Evolutionary conservation across 371 early-diverging fungal genomes (phyloP).

Genomic region (Mortierella sp.): DNA sequence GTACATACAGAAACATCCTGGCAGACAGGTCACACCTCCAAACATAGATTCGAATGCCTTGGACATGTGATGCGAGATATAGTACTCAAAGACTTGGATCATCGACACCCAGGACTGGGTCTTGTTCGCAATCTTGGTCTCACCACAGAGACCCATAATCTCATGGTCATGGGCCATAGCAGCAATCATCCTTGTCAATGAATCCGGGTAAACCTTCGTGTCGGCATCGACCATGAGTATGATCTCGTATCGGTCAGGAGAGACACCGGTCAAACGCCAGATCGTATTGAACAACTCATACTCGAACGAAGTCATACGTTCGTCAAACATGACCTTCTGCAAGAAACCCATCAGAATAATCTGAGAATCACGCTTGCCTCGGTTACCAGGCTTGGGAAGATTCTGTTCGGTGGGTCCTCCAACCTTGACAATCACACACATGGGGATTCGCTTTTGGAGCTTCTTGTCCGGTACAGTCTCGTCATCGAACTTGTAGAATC

Average conservation of each 20-base stretch:
- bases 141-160: slow-evolving; percentile 87
- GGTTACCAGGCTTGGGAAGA: slow-evolving; percentile 86
- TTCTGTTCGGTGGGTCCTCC: slow-evolving; percentile 83
- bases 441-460: slow-evolving; percentile 78
- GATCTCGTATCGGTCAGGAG: slow-evolving; percentile 87
- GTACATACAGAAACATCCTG: slow-evolving; percentile 98
- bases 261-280: slow-evolving; percentile 80
- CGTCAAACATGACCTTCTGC: slow-evolving; percentile 92
- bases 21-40: slow-evolving; percentile 96
- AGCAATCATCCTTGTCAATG: slow-evolving; percentile 78
- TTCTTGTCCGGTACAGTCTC: slow-evolving; percentile 58
- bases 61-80: slow-evolving; percentile 91
- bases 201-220: slow-evolving; percentile 85
- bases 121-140: slow-evolving; percentile 92
- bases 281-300: slow-evolving; percentile 94
- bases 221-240: slow-evolving; percentile 98
- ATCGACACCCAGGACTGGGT: slow-evolving; percentile 84
- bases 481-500: slow-evolving; percentile 82
- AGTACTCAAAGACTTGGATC: slow-evolving; percentile 98
- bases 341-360: slow-evolving; percentile 98
- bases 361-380: slow-evolving; percentile 99
- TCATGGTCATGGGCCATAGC: slow-evolving; percentile 80
- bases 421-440: slow-evolving; percentile 93
- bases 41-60: slow-evolving; percentile 97
- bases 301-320: slow-evolving; percentile 95